Conservation (phyloP, 805 yeast genomes). For the Kregervanrija fluxuum region DNA sequence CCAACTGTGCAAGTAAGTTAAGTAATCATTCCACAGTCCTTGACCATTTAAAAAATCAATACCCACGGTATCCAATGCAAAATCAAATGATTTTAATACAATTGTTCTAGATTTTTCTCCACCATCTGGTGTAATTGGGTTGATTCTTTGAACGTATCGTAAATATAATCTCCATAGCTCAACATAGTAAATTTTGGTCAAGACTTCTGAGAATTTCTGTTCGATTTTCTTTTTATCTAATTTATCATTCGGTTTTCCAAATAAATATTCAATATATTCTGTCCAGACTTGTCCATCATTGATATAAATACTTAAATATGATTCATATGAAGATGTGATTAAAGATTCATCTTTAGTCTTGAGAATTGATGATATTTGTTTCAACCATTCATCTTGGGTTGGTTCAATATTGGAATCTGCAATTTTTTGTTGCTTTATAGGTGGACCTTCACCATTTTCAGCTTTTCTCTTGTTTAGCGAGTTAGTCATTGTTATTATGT, state of each 20-base stretch:
- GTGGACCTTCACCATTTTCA: constrained; percentile 37
- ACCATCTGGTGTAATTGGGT: constrained; percentile 60
- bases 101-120: constrained; percentile 73
- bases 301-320: constrained; percentile 59
- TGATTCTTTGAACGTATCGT: constrained; percentile 64
- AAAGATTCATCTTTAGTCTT: constrained; percentile 48
- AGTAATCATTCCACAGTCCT: constrained; percentile 71
- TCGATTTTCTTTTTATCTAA: constrained; percentile 64
- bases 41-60: constrained; percentile 60
- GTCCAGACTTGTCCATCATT: constrained; percentile 70
- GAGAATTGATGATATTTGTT: constrained; percentile 41
- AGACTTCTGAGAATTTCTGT: constrained; percentile 53
- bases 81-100: constrained; percentile 75
- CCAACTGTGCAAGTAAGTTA: constrained; percentile 74
- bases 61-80: constrained; percentile 74
- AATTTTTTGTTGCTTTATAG: constrained; percentile 2
- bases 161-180: constrained; percentile 73
- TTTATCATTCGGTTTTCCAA: constrained; percentile 40
- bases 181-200: constrained; percentile 56
- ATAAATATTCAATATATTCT: constrained; percentile 48
- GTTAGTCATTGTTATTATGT: constrained; percentile 7
- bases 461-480: constrained; percentile 48
- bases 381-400: constrained; percentile 50
- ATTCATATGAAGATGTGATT: constrained; percentile 42
- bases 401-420: constrained; percentile 8